Percentiles rank a stretch among this genome's conserved stretches.
These are phyloP conservation scores for Skeletonema menzelii DNA, from an alignment of 108 stramenopile genomes.

Conservation along the genomic window DNA sequence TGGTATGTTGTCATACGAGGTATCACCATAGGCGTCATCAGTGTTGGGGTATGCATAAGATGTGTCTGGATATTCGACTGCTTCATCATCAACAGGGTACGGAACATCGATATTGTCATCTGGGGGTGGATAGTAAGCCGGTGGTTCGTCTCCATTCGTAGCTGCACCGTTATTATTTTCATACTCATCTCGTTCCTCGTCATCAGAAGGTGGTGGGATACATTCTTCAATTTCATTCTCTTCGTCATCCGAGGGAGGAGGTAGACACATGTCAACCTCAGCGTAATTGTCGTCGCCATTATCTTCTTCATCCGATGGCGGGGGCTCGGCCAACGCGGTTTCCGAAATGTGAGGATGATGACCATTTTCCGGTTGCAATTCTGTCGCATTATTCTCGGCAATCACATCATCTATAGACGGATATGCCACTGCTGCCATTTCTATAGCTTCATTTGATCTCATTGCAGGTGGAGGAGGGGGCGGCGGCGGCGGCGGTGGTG, in stretches of 20 bases:
- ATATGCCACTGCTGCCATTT: slow-evolving; percentile 3
- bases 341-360: slow-evolving; percentile 1
- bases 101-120: slow-evolving; percentile 8
- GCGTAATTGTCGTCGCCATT: slow-evolving; percentile 12
- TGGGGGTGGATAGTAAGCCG: slow-evolving; percentile 5
- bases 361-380: neutral
- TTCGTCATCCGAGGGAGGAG: slow-evolving; percentile 31
- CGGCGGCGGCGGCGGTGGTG: neutral
- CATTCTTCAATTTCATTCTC: slow-evolving; percentile 2
- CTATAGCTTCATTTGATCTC: neutral
- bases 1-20: slow-evolving; percentile 3
- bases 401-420: slow-evolving; percentile 3
- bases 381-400: neutral
- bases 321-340: slow-evolving; percentile 16
- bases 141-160: slow-evolving; percentile 1
- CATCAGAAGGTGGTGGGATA: slow-evolving; percentile 1
- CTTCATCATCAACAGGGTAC: slow-evolving; percentile 32
- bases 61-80: slow-evolving; percentile 7
- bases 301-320: slow-evolving; percentile 12
- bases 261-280: slow-evolving; percentile 35
- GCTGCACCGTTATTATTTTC: neutral
- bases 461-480: neutral
- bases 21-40: slow-evolving; percentile 23
- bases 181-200: slow-evolving; percentile 1
- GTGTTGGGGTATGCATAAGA: slow-evolving; percentile 31